Evolutionary conservation across 2,329 filamentous ascomycete species (phyloP).

Genomic region (Pseudogymnoascus destructans): DNA sequence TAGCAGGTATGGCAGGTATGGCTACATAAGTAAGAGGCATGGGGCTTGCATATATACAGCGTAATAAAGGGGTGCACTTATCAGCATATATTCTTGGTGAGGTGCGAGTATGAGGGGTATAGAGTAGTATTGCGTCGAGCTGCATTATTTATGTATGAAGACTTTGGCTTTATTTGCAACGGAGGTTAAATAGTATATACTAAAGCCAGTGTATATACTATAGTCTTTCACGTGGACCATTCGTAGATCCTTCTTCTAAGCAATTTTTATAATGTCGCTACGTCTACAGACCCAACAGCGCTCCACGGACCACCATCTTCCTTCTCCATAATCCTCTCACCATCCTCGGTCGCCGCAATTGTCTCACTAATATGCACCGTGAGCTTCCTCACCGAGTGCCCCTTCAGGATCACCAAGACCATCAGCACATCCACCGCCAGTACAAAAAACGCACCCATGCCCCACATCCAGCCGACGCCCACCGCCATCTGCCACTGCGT

Average conservation of each 20-base stretch:
- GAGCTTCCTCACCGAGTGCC: slow-evolving; percentile 18
- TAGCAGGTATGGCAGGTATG: no score
- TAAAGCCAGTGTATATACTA: neutral
- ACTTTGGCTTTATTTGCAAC: neutral
- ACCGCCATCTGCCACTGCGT: slow-evolving; percentile 28
- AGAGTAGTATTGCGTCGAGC: no score
- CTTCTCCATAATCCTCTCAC: slow-evolving; percentile 15
- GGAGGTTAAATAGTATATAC: neutral
- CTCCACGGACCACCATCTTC: no score
- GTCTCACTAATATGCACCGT: slow-evolving; percentile 10
- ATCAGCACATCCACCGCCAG: slow-evolving; percentile 21
- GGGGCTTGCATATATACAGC: neutral
- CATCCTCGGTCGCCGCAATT: slow-evolving; percentile 21
- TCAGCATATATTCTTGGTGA: neutral
- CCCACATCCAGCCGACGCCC: slow-evolving; percentile 30
- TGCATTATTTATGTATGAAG: no score
- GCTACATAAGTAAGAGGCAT: neutral
- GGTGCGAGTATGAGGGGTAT: no score
- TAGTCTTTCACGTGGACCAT: neutral
- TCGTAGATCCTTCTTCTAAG: neutral
- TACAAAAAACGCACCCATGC: slow-evolving; percentile 30
- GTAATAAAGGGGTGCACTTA: neutral
- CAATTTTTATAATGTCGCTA: no score
- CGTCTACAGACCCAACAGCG: no score
- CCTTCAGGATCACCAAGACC: slow-evolving; percentile 24